Conservation (phyloP, 176 grass and related monocot genomes). For the Zoysia japonica region DNA sequence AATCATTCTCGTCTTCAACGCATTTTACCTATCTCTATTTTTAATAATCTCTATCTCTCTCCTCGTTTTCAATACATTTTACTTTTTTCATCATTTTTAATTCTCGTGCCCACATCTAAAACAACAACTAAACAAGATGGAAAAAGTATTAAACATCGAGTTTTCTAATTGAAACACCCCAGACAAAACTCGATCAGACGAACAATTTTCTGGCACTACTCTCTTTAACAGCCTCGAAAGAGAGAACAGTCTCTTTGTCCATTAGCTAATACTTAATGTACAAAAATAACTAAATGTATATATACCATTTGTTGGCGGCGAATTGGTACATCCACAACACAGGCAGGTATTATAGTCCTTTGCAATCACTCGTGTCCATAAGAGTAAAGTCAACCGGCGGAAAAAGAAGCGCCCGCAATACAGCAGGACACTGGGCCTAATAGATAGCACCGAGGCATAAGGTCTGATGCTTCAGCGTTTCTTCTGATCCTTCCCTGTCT, state of each 20-base stretch:
- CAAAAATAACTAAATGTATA: background rate
- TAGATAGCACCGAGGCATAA: background rate
- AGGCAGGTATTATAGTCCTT: background rate
- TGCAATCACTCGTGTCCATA: background rate
- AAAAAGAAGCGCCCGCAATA: background rate
- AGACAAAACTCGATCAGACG: background rate
- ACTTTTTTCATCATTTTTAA: too few species aligned
- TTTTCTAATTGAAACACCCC: background rate
- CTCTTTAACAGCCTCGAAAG: background rate
- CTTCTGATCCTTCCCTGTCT: slow-evolving; percentile 65
- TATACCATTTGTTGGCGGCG: background rate
- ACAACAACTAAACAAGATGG: too few species aligned
- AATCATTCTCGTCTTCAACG: too few species aligned
- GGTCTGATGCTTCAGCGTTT: slow-evolving; percentile 42
- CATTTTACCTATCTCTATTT: too few species aligned
- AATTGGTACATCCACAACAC: background rate
- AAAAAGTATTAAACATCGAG: background rate
- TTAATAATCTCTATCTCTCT: too few species aligned
- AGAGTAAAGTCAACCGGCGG: background rate
- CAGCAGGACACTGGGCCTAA: background rate
- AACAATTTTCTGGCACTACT: background rate
- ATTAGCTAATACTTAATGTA: slow-evolving; percentile 15
- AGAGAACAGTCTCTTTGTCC: background rate
- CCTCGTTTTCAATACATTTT: too few species aligned
- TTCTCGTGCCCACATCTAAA: too few species aligned